Base-by-base conservation (phyloP, 2,329 filamentous ascomycete genomes). In the Penicillium sp. region DNA sequence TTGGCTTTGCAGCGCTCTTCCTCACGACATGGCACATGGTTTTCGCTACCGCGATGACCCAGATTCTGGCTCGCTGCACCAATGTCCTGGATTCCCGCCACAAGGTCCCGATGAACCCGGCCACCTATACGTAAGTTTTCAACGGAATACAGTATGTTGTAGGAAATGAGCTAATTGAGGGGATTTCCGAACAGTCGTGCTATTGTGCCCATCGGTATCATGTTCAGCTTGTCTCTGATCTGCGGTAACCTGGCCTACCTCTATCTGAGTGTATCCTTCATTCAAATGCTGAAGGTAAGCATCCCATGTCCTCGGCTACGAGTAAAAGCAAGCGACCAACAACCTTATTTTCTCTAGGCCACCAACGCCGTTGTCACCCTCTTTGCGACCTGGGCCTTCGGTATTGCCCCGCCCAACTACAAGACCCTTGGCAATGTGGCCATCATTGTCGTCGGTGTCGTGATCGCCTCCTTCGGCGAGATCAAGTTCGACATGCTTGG, bases 201-300 rank as follows among this genome's bases (percentile, higher is more conserved):
- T 40, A 96, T 97, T 63, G 87, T 96, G 33, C 92, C 92, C 50
- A 96, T 97, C 66, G 92, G 92, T 61, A 76, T 96, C 70, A 95
- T 96, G 79, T 97, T 96, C 85, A 94, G 89, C 71, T 79, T 96
- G 79, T 94, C 88, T 75, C 82, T 97, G 79, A 96, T 97, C 71
- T 96, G 91, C 75, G 91, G 92, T 69, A 97, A 97, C 79, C 76
- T 95, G 75, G 91, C 92, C 64, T 97, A 97, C 71, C 83, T 96
- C 49, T 96, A 96, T 75, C 84, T 97, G 55, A 94, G 88, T 62
- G 92, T 97, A 53, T 89, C 92, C 54, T 97, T 97, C 74, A 97
- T 97, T 68, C 92, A 97, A 81, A 97, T 97, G 92, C 86, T 97
- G 74, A 97, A 97, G 88, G 88, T 90, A 33, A 40, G 53, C 41